Conservation (phyloP, 73 alveolate species). For the Blepharisma japonicum region DNA sequence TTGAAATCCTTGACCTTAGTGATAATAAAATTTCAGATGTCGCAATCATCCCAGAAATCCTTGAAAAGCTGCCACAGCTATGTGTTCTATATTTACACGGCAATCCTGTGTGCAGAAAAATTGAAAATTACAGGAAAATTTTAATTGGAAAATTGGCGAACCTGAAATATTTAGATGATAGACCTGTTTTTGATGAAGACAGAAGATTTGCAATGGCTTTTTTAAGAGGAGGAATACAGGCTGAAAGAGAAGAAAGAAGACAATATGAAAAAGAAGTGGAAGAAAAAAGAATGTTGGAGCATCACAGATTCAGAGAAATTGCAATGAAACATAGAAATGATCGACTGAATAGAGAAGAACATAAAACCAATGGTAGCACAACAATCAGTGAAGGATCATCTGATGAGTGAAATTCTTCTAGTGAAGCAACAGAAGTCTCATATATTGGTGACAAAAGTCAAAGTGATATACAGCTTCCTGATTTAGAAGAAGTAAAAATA, state of each 20-base stretch:
- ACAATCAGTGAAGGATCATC: constrained; percentile 3
- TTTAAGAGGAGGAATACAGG: constrained; percentile 63
- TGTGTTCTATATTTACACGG: constrained; percentile 91
- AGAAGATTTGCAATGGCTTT: constrained; percentile 75
- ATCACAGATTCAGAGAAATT: constrained; percentile 43
- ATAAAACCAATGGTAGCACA: constrained; percentile 3
- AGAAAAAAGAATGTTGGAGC: constrained; percentile 49
- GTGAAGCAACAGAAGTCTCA: background rate
- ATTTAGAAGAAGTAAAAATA: no score
- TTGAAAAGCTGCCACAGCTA: constrained; percentile 82
- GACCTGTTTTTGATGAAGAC: constrained; percentile 90
- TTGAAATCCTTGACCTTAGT: constrained; percentile 86
- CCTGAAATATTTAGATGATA: constrained; percentile 86
- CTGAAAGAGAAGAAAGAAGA: constrained; percentile 66
- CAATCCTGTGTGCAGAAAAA: constrained; percentile 85
- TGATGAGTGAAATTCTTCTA: constrained; percentile 17
- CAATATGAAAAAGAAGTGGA: constrained; percentile 56
- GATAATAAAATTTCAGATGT: constrained; percentile 90
- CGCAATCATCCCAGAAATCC: constrained; percentile 64
- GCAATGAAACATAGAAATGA: constrained; percentile 43
- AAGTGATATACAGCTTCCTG: no score
- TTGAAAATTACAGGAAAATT: constrained; percentile 87
- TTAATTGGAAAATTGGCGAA: constrained; percentile 77
- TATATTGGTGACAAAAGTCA: no score
- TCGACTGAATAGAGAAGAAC: constrained; percentile 35